Conservation (phyloP, 768 basidiomycete genomes). For the Mycena capillaripes region DNA sequence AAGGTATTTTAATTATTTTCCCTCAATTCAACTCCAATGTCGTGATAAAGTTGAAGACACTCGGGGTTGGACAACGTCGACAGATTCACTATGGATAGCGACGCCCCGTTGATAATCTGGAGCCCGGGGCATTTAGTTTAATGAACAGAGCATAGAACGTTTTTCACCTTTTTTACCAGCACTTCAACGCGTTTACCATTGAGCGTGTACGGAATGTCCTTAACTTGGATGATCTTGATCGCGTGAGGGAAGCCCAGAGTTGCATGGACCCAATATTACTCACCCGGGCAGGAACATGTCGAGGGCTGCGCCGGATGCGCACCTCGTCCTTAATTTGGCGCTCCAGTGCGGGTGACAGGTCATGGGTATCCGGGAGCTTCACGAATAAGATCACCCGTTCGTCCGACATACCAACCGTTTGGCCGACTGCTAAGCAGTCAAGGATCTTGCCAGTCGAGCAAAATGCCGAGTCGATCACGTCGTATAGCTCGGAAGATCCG, state of each 20-base stretch:
- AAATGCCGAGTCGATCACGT: constrained; percentile 78
- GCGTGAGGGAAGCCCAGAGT: constrained; percentile 25
- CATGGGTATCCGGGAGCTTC: constrained; percentile 66
- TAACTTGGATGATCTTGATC: constrained; percentile 74
- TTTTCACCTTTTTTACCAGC: constrained; percentile 77
- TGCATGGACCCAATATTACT: constrained; percentile 40
- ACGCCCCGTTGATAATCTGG: constrained; percentile 85
- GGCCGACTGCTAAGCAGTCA: constrained; percentile 81
- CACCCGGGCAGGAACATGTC: constrained; percentile 84
- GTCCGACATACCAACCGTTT: constrained; percentile 75
- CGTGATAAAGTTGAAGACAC: constrained; percentile 73
- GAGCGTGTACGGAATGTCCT: constrained; percentile 83
- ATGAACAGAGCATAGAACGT: background rate
- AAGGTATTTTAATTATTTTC: background rate
- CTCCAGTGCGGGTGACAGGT: constrained; percentile 65
- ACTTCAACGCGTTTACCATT: constrained; percentile 89
- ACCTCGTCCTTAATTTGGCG: constrained; percentile 73
- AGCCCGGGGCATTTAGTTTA: constrained; percentile 1
- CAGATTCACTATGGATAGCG: constrained; percentile 76
- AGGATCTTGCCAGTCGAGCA: constrained; percentile 57
- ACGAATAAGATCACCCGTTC: constrained; percentile 85
- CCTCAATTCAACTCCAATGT: constrained; percentile 57
- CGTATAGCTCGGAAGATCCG: constrained; percentile 86
- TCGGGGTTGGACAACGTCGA: constrained; percentile 82
- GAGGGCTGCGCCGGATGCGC: constrained; percentile 72